Percentiles rank a stretch among this genome's conserved stretches.
Conservation (phyloP, 805 yeast genomes). For the Blastobotrys muscicola region DNA sequence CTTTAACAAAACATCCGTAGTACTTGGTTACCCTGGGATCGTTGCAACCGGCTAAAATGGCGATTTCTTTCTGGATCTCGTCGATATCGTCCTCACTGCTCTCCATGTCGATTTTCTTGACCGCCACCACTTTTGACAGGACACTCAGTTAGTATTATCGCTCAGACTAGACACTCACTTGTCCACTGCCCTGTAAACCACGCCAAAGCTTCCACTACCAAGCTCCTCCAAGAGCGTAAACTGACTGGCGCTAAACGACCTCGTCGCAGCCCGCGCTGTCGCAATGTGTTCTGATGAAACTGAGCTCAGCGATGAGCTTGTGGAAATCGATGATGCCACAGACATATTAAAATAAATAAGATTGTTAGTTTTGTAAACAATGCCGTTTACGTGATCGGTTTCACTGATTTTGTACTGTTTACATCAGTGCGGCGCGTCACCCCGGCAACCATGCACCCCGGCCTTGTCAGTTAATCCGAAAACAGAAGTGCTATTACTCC, state of each 20-base stretch:
- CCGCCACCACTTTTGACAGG: constrained; percentile 37
- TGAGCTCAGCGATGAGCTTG: constrained; percentile 7
- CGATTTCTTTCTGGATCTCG: constrained; percentile 67
- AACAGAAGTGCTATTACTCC: too few species aligned
- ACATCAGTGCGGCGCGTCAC: background rate
- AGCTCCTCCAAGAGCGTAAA: constrained; percentile 44
- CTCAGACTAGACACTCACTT: constrained; percentile 16
- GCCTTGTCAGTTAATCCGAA: background rate
- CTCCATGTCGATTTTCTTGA: constrained; percentile 65
- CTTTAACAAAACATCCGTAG: constrained; percentile 61
- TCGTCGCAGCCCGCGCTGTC: too few species aligned
- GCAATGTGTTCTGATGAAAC: constrained; percentile 3
- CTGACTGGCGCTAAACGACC: constrained; percentile 31
- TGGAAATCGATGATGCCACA: constrained; percentile 8
- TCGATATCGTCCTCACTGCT: constrained; percentile 53
- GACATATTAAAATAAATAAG: constrained; percentile 2
- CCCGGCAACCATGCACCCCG: background rate
- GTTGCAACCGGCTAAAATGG: constrained; percentile 57
- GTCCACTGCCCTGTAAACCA: constrained; percentile 56
- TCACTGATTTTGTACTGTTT: background rate
- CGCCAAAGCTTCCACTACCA: constrained; percentile 75
- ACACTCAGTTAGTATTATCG: background rate
- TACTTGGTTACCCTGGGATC: constrained; percentile 55
- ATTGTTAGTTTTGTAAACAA: too few species aligned
- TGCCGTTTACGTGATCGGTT: background rate